These are phyloP conservation scores for Solanum appendiculatum DNA, from an alignment of 257 asterid genomes.

Conservation along the genomic window DNA sequence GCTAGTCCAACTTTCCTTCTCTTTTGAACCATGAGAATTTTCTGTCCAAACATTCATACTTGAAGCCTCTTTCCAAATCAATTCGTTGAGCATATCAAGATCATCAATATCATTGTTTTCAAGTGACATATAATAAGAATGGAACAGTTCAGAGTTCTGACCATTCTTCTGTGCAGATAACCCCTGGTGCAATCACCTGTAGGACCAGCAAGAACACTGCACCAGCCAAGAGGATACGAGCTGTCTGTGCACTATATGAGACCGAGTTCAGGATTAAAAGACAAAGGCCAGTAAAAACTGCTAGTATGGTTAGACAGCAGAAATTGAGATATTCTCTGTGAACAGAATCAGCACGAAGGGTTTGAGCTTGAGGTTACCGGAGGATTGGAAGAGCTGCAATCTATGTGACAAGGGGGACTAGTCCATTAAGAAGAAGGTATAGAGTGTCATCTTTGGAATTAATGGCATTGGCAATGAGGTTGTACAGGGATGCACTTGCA, in stretches of 20 bases:
- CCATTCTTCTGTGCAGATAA: slow-evolving; percentile 7
- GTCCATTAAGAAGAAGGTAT: slow-evolving; percentile 52
- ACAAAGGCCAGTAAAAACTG: slow-evolving; percentile 38
- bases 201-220: slow-evolving; percentile 35
- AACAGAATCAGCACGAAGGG: slow-evolving; percentile 6
- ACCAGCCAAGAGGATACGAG: slow-evolving; percentile 27
- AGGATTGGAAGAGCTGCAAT: slow-evolving; percentile 16
- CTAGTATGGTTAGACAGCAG: slow-evolving; percentile 20
- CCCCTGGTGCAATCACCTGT: slow-evolving; percentile 19
- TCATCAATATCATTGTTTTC: slow-evolving; percentile 3
- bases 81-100: slow-evolving; percentile 10
- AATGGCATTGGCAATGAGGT: slow-evolving; percentile 41
- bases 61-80: slow-evolving; percentile 6
- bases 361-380: slow-evolving; percentile 11
- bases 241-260: slow-evolving; percentile 9
- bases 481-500: slow-evolving; percentile 50
- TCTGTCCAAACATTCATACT: background rate
- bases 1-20: slow-evolving; percentile 7
- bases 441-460: slow-evolving; percentile 22
- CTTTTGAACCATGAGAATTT: slow-evolving; percentile 4
- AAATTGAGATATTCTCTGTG: slow-evolving; percentile 22
- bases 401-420: slow-evolving; percentile 33
- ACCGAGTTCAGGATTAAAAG: slow-evolving; percentile 31
- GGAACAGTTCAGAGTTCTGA: slow-evolving; percentile 1
- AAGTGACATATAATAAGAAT: slow-evolving; percentile 3